Evolutionary conservation across 345 rosid genomes (phyloP), one percentile per base, ranked within the genome.

Genomic region (Toxicodendron radicans): DNA sequence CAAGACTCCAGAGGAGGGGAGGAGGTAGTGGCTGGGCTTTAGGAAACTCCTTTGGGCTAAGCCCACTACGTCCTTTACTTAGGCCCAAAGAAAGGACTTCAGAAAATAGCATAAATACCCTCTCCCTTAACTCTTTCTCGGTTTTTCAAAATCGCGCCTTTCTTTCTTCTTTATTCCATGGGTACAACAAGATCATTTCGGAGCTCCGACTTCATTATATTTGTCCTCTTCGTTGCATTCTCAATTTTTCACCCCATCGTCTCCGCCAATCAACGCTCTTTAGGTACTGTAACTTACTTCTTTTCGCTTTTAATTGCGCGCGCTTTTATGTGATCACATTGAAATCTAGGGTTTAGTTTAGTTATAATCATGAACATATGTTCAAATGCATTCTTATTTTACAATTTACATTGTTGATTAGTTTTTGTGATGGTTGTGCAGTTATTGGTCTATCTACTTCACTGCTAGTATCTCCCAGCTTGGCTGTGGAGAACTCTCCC

Each of bases 401-500:
- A 35, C 58, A 72, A 59, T 7, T 59, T 68, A 60, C 10, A 10
- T 12, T 35, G 10, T 48, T 60, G 1, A 2, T 3, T 24, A 0
- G 41, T 58, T 20, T 1, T 23, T 69, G 41, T 65, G 4, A 7
- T 27, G 64, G 14, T 78, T 74, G 67, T 83, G 84, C 77, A 95
- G 98, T 75, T 71, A 85, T 87, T 78, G 92, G 90, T 56, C 85
- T 86, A 72, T 73, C 48, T 11, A 65, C 65, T 65, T 76, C 75
- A 52, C 57, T 91, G 83, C 78, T 63, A 58, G 79, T 95, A 14
- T 84, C 81, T 69, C 92, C 88, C 61, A 79, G 78, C 66, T 68
- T 86, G 70, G 76, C 58, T 77, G 93, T 95, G 70, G 81, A 81
- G 70, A 80, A 73, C 45, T 84, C 97, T 59, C 98, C 98, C 8